phyloP scores from a whole-genome alignment of 805 yeast species.

The Nakazawaea pomicola region DNA sequence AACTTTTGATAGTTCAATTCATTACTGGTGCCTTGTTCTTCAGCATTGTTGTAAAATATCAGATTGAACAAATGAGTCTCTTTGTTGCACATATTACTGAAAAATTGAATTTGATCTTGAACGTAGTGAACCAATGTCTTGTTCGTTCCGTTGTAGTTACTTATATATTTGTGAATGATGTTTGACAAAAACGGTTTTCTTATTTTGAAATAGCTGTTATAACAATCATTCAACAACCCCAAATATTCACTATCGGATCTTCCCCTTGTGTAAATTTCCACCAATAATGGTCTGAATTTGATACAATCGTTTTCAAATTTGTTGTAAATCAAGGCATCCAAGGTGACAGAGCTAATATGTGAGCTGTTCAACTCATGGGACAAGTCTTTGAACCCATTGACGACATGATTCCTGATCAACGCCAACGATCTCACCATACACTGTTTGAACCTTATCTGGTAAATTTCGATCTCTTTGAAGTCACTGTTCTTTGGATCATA shows the following conservation, averaged over 20 bases:
- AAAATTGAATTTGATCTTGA: constrained; percentile 57
- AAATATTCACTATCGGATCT: constrained; percentile 39
- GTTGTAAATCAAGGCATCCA: constrained; percentile 62
- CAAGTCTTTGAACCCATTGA: constrained; percentile 31
- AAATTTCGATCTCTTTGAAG: constrained; percentile 66
- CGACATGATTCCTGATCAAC: constrained; percentile 63
- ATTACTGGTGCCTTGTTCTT: not conserved
- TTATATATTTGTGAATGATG: constrained; percentile 24
- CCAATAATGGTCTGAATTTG: constrained; percentile 18
- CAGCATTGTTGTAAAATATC: constrained; percentile 36
- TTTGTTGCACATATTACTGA: constrained; percentile 51
- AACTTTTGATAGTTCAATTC: constrained; percentile 30
- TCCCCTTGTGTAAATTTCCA: constrained; percentile 22
- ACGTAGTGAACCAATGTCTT: constrained; percentile 51
- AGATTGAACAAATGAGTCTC: constrained; percentile 57
- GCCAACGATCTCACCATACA: constrained; percentile 80
- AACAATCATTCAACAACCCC: constrained; percentile 65
- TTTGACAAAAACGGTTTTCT: constrained; percentile 46
- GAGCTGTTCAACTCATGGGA: constrained; percentile 20
- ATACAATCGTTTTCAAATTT: constrained; percentile 43
- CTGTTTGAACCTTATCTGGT: constrained; percentile 70
- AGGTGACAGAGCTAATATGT: constrained; percentile 33
- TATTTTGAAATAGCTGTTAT: constrained; percentile 53
- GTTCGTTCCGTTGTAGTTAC: constrained; percentile 17
- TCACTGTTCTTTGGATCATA: constrained; percentile 39